Base-by-base conservation (phyloP, 805 yeast species). In the Candida arabinofermentans region DNA sequence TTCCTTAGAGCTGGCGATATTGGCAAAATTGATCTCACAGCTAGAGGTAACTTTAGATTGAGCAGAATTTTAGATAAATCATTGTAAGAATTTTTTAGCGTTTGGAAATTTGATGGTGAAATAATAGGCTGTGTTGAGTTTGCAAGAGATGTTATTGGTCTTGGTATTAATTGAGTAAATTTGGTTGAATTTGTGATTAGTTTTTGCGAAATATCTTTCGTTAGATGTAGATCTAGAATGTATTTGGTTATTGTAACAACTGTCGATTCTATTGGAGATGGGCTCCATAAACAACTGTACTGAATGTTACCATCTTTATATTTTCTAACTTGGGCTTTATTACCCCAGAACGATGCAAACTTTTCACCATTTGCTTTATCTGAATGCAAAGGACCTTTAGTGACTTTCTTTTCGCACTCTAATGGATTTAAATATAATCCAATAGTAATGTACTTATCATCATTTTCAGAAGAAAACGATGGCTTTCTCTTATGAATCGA, bases 301-400 rank as follows among this genome's bases (percentile, higher is more conserved):
- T 79, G 82, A 45, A 93, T 89, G 4, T 83, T 71, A 29, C 97
- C 97, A 64, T 93, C 96, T 57, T 86, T 89, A 68, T 91, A 93
- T 59, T 93, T 79, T 69, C 99, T 79, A 42, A 93, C 70, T 12
- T 93, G 86, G 0, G 95, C 80, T 50, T 78, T 83, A 8, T 75
- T 57, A 9, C 97, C 97, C 99, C 99, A 93, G 58, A 93, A 90
- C 5, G 77, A 66, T 50, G 85, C 77, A 67, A 93, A 93, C 41
- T 74, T 71, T 6, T 75, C 67, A n/a, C 81, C 77, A 22, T 66
- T 77, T 13, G 72, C 79, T 32, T 67, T 66, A 24, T 78, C 84
- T 30, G 75, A 72, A 48, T 81, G 79, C 29, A 70, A 65, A 8
- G 98, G 97, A 2, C 97, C 97, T 55, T 80, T 86, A 1, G 95